Evolutionary conservation across 2,329 filamentous ascomycete genomes (phyloP).

Genomic region (Sporothrix variecibatus): DNA sequence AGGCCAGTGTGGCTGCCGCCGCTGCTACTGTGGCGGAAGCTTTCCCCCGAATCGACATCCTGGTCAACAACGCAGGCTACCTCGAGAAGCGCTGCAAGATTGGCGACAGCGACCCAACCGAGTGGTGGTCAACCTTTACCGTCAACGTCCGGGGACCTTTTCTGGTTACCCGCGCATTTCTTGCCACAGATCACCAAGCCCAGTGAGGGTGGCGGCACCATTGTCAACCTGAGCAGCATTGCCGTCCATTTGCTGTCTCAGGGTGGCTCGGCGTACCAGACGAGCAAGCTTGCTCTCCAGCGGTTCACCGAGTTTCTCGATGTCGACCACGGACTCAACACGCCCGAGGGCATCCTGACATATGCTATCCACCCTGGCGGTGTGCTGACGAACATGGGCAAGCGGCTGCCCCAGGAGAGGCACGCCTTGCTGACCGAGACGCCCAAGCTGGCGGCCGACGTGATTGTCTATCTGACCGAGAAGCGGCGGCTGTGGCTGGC

Average conservation of each 20-base stretch:
- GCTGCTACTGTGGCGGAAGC: conserved; percentile 37
- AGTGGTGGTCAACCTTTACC: conserved; percentile 52
- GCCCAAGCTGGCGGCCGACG: conserved; percentile 32
- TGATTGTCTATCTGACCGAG: conserved; percentile 33
- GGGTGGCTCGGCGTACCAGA: conserved; percentile 49
- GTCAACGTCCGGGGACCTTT: conserved; percentile 55
- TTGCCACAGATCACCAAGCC: conserved; percentile 48
- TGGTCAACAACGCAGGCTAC: conserved; percentile 47
- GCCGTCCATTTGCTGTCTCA: conserved; percentile 40
- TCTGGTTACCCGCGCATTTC: conserved; percentile 50
- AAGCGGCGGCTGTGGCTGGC: conserved; percentile 33
- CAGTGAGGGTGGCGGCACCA: conserved; percentile 39
- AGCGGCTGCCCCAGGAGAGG: conserved; percentile 37
- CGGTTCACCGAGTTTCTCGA: conserved; percentile 49
- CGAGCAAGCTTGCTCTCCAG: conserved; percentile 47
- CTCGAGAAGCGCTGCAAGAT: conserved; percentile 41
- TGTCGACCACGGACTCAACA: conserved; percentile 42
- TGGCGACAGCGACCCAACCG: conserved; percentile 42
- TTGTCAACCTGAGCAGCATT: conserved; percentile 45
- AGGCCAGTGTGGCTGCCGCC: conserved; percentile 40
- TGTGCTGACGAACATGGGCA: conserved; percentile 47
- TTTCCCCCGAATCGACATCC: conserved; percentile 42
- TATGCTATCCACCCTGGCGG: conserved; percentile 49
- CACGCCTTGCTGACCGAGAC: conserved; percentile 30
- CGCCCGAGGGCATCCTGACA: conserved; percentile 44